Evolutionary conservation across 2,329 filamentous ascomycete species (phyloP).

Genomic region (Colletotrichum eremochloae): DNA sequence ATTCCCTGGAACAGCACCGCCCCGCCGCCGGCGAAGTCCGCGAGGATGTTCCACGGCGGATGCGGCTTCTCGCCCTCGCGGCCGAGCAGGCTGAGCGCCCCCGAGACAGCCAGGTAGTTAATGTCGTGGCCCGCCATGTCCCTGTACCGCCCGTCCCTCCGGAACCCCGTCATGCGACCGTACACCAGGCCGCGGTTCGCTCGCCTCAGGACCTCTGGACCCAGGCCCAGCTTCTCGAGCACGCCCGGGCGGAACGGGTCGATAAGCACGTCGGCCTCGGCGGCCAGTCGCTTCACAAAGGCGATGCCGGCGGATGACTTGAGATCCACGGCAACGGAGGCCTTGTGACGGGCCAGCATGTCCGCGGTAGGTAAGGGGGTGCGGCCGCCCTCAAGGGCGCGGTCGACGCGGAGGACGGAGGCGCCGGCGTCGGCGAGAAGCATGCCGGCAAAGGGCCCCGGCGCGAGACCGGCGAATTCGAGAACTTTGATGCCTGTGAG

Average conservation of each 20-base stretch:
- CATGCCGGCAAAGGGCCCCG: slow-evolving; percentile 88
- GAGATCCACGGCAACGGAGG: slow-evolving; percentile 83
- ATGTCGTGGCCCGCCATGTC: slow-evolving; percentile 96
- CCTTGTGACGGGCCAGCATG: slow-evolving; percentile 83
- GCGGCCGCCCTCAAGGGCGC: slow-evolving; percentile 59
- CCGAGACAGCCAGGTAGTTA: slow-evolving; percentile 93
- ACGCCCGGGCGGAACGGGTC: slow-evolving; percentile 95
- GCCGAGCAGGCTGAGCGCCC: slow-evolving; percentile 83
- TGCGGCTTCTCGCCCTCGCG: slow-evolving; percentile 77
- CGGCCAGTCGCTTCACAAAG: slow-evolving; percentile 75
- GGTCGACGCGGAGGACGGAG: slow-evolving; percentile 88
- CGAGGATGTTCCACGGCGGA: slow-evolving; percentile 86
- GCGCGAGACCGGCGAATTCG: slow-evolving; percentile 73
- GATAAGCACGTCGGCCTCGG: slow-evolving; percentile 81
- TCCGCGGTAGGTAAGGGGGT: slow-evolving; percentile 69
- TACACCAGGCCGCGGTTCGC: slow-evolving; percentile 84
- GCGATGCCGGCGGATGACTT: slow-evolving; percentile 74
- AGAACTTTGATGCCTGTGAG: slow-evolving; percentile 68
- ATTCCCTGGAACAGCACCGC: slow-evolving; percentile 86
- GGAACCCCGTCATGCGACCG: slow-evolving; percentile 89
- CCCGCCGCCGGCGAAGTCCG: slow-evolving; percentile 92
- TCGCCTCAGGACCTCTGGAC: slow-evolving; percentile 74
- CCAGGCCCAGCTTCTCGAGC: slow-evolving; percentile 85
- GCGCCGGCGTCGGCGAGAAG: slow-evolving; percentile 92
- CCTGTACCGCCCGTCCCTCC: slow-evolving; percentile 86